These are phyloP conservation scores for Hypoxylon fuscum DNA, from an alignment of 495 filamentous ascomycete genomes.

Conservation along the genomic window DNA sequence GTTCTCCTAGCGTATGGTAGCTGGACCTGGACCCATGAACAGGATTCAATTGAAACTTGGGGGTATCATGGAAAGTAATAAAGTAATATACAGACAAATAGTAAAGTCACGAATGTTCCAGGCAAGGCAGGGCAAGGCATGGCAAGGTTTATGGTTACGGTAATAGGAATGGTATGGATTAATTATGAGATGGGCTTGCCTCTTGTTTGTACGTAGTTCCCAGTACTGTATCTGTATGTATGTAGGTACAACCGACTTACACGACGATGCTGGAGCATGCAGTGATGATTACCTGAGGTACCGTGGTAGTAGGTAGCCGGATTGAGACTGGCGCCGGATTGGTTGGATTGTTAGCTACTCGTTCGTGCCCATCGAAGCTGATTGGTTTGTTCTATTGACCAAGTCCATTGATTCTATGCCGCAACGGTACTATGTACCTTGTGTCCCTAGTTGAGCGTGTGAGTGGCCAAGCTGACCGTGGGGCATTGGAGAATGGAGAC, in stretches of 20 bases:
- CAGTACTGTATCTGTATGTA: conserved; percentile 3
- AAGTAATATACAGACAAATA: conserved; percentile 42
- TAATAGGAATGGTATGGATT: conserved; percentile 24
- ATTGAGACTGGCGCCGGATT: conserved; percentile 41
- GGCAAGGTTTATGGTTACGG: conserved; percentile 18
- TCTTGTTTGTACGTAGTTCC: conserved; percentile 26
- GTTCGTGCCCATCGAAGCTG: conserved; percentile 2
- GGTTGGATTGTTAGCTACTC: conserved; percentile 35
- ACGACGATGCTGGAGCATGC: conserved; percentile 35
- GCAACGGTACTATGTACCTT: conserved; percentile 6
- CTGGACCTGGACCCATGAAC: conserved; percentile 19
- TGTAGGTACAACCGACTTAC: conserved; percentile 34
- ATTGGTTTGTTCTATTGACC: conserved; percentile 36
- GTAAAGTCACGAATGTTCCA: conserved; percentile 40
- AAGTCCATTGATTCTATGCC: conserved; percentile 3
- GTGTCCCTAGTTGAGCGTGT: conserved; percentile 19
- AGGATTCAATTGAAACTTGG: conserved; percentile 42
- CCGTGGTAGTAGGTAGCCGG: conserved; percentile 34
- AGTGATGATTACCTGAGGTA: conserved; percentile 16
- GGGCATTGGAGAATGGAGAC: conserved; percentile 23
- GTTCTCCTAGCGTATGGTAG: conserved; percentile 30
- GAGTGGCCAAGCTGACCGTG: conserved; percentile 39
- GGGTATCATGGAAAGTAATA: conserved; percentile 35
- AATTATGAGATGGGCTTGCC: conserved; percentile 7
- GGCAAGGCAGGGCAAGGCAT: conserved; percentile 15